These are phyloP conservation scores for Amanita exitialis DNA, from an alignment of 768 basidiomycete genomes.

Conservation along the genomic window DNA sequence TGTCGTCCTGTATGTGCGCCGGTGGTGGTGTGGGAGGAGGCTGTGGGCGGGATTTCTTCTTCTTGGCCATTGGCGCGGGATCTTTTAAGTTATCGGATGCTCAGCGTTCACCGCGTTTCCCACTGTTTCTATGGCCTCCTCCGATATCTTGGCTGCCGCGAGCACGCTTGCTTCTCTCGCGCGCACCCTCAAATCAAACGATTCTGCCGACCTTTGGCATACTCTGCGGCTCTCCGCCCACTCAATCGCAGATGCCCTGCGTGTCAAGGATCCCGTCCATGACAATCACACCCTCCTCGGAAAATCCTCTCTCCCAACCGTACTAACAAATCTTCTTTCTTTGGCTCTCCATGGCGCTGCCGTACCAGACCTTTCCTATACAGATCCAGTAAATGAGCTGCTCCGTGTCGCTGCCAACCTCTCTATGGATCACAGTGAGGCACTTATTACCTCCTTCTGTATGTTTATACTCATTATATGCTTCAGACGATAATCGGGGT, in stretches of 20 bases:
- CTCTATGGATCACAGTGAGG: constrained; percentile 73
- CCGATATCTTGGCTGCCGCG: neutral
- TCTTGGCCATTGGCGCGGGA: constrained; percentile 15
- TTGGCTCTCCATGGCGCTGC: constrained; percentile 40
- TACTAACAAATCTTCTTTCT: constrained; percentile 50
- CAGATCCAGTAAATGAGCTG: constrained; percentile 51
- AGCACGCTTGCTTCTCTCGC: neutral
- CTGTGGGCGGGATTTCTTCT: constrained; percentile 35
- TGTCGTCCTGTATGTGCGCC: constrained; percentile 25
- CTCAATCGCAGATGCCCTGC: constrained; percentile 24
- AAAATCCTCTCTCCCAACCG: constrained; percentile 50
- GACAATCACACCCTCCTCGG: constrained; percentile 69
- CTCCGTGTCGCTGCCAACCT: constrained; percentile 76
- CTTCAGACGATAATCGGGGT: constrained; percentile 64
- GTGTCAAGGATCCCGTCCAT: constrained; percentile 45
- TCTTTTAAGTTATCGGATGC: neutral
- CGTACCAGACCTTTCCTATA: constrained; percentile 33
- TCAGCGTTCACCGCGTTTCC: neutral
- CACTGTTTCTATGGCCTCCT: neutral
- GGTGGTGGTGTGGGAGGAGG: constrained; percentile 17
- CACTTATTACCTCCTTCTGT: neutral
- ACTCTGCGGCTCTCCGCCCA: neutral
- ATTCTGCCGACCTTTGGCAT: constrained; percentile 2
- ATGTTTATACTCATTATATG: neutral
- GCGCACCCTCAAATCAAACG: neutral